Evolutionary conservation across 2,329 filamentous ascomycete species (phyloP).

Genomic region (Alternaria novae-zelandiae): DNA sequence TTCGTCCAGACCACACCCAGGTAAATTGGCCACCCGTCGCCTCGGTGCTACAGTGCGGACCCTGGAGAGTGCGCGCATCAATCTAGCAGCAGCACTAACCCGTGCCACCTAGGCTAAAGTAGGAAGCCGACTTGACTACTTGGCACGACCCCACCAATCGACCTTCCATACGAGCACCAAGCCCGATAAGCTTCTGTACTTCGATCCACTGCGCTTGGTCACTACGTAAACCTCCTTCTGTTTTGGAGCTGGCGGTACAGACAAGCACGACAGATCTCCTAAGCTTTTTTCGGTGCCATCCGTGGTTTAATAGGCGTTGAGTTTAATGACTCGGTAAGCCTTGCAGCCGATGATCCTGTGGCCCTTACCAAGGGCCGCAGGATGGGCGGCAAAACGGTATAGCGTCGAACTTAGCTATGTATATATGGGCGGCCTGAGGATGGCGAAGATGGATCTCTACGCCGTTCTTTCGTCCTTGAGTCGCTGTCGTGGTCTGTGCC

Average conservation of each 20-base stretch:
- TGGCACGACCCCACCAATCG: neutral
- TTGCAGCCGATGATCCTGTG: neutral
- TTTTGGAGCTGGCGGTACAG: neutral
- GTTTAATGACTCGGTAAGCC: neutral
- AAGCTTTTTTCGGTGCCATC: neutral
- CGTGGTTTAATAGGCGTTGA: neutral
- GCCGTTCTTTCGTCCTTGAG: neutral
- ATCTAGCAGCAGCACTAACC: neutral
- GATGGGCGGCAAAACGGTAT: neutral
- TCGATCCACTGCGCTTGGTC: slow-evolving; percentile 1
- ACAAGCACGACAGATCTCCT: neutral
- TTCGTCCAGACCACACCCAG: neutral
- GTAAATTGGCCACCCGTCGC: neutral
- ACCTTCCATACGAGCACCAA: slow-evolving; percentile 4
- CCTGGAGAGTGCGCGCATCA: neutral
- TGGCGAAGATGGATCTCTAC: neutral
- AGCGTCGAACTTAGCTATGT: neutral
- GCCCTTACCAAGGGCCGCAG: neutral
- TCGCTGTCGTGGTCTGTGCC: neutral
- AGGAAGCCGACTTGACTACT: neutral
- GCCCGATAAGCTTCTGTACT: slow-evolving; percentile 1
- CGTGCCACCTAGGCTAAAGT: slow-evolving; percentile 3
- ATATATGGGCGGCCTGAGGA: neutral
- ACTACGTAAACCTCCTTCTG: neutral
- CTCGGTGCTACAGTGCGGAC: neutral